phyloP scores from a whole-genome alignment of 257 asterid species.

The Solanum ossicruentum region DNA sequence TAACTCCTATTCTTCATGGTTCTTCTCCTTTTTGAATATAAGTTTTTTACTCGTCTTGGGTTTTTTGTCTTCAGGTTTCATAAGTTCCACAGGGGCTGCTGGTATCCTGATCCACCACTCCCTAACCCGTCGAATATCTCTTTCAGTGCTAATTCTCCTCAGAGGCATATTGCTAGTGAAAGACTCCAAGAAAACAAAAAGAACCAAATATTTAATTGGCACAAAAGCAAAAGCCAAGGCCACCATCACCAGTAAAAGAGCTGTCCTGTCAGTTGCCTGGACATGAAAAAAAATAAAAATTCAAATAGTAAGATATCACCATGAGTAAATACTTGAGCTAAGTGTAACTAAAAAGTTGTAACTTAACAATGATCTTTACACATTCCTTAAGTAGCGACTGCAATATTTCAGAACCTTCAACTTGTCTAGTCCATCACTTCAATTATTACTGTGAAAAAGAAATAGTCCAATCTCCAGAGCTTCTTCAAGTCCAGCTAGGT shows the following conservation, averaged over 20 bases:
- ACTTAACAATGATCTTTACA: neutral
- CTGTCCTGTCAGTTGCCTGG: constrained; percentile 61
- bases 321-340: neutral
- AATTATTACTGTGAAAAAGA: neutral
- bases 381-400: neutral
- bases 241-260: constrained; percentile 17
- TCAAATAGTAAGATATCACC: neutral
- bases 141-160: constrained; percentile 44
- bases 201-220: constrained; percentile 39
- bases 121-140: constrained; percentile 48
- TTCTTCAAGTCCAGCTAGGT: neutral
- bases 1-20: neutral
- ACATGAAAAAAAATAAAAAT: neutral
- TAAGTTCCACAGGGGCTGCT: constrained; percentile 73
- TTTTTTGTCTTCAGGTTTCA: constrained; percentile 58
- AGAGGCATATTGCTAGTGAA: constrained; percentile 53
- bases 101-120: constrained; percentile 93
- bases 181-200: constrained; percentile 39
- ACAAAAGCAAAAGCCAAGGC: constrained; percentile 24
- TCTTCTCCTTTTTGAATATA: neutral
- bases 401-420: neutral
- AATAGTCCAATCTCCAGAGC: neutral
- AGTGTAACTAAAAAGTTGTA: neutral
- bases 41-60: constrained; percentile 26
- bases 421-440: neutral